Percentiles rank a stretch among this genome's conserved stretches.
Evolutionary conservation across 805 yeast genomes (phyloP).

Genomic region (Wickerhamomyces xylosicus): DNA sequence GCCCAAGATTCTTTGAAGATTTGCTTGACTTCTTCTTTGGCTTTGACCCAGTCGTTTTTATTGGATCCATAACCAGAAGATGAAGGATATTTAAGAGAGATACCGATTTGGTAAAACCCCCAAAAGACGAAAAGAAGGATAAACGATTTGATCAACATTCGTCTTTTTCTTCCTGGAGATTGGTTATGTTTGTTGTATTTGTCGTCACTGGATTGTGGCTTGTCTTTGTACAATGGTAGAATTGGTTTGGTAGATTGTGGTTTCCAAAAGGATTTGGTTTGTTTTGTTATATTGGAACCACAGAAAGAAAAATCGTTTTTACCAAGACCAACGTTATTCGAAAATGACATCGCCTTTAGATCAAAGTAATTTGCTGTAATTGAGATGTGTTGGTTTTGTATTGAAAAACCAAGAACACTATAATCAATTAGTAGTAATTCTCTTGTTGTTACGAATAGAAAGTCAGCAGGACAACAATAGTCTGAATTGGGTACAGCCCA

Average conservation of each 20-base stretch:
- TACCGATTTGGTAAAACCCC: conserved; percentile 24
- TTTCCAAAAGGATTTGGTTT: not conserved
- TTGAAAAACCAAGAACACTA: too few species aligned
- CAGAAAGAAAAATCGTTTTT: not conserved
- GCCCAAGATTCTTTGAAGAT: conserved; percentile 72
- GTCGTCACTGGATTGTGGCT: conserved; percentile 25
- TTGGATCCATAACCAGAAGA: conserved; percentile 4
- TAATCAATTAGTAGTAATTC: too few species aligned
- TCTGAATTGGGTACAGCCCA: too few species aligned
- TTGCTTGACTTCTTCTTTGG: conserved; percentile 44
- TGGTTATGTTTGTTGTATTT: conserved; percentile 4
- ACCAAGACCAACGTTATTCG: not conserved
- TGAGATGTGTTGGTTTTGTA: too few species aligned
- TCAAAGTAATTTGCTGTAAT: too few species aligned
- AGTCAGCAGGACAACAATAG: too few species aligned
- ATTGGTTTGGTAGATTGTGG: too few species aligned
- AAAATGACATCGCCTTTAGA: too few species aligned
- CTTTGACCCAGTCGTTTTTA: conserved; percentile 28
- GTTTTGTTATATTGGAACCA: not conserved
- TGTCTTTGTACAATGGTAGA: conserved; percentile 44
- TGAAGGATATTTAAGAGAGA: conserved; percentile 12
- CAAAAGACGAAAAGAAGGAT: conserved; percentile 32
- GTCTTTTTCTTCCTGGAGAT: conserved; percentile 12
- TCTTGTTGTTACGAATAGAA: too few species aligned
- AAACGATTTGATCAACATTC: conserved; percentile 34